These are phyloP conservation scores for Cnidoscolus chayamansa DNA, from an alignment of 441 rosid species.

Conservation along the genomic window DNA sequence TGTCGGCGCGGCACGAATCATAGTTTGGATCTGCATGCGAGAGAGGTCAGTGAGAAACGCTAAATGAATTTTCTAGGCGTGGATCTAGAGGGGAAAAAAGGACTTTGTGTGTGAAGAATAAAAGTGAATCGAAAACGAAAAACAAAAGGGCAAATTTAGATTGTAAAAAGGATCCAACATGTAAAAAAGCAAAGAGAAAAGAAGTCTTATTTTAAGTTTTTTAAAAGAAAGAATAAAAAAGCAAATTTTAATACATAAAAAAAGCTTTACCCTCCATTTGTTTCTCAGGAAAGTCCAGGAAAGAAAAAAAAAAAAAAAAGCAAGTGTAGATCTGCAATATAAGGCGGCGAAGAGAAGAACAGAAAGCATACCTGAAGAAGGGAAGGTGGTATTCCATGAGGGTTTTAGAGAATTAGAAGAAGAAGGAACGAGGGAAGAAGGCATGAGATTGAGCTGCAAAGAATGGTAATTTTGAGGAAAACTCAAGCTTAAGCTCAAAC, in stretches of 20 bases:
- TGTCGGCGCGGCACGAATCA: slow-evolving; percentile 47
- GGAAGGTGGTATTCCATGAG: slow-evolving; percentile 47
- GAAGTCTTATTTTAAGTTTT: slow-evolving; percentile 1
- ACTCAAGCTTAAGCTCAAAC: slow-evolving; percentile 70
- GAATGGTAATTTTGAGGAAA: slow-evolving; percentile 42
- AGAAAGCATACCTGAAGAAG: slow-evolving; percentile 46
- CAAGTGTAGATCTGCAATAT: slow-evolving; percentile 26
- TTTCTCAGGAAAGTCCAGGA: slow-evolving; percentile 8
- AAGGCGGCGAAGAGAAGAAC: too few species aligned
- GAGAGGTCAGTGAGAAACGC: neutral
- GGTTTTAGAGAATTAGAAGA: slow-evolving; percentile 40
- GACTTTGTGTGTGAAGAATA: neutral
- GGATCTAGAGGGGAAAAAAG: neutral
- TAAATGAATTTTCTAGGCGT: neutral
- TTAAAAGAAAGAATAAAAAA: neutral
- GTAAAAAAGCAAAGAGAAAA: slow-evolving; percentile 9
- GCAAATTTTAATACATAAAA: neutral
- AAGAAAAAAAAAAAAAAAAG: neutral
- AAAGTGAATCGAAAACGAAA: slow-evolving; percentile 21
- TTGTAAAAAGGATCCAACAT: neutral
- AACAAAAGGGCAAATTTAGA: neutral
- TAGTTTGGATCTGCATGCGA: slow-evolving; percentile 61
- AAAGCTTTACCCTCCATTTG: neutral
- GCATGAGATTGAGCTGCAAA: slow-evolving; percentile 46
- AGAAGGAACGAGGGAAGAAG: slow-evolving; percentile 30